Conservation (phyloP, 164 flowering plant species). For the Stephania cephalantha region DNA sequence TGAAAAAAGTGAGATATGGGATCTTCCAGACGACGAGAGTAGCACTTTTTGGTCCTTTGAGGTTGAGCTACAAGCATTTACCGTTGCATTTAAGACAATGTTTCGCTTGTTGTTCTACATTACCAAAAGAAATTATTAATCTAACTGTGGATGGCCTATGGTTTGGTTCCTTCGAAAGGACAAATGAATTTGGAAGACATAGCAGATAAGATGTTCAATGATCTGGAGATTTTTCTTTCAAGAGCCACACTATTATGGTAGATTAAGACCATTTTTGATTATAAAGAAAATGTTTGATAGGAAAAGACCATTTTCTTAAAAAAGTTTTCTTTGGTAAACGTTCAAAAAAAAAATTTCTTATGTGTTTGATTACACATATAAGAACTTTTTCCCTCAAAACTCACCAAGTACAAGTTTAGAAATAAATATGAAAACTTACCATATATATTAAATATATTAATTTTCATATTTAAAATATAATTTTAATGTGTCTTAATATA, state of each 20-base stretch:
- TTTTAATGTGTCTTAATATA: too few species aligned
- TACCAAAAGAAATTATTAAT: constrained; percentile 3
- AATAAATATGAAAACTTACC: too few species aligned
- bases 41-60: constrained; percentile 10
- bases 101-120: constrained; percentile 19
- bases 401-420: too few species aligned
- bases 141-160: neutral
- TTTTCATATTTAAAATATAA: too few species aligned
- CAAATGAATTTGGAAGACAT: neutral
- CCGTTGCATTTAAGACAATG: constrained; percentile 15
- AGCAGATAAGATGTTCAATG: neutral
- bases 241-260: neutral
- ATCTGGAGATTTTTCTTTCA: constrained; percentile 5
- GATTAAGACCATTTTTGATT: too few species aligned
- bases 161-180: neutral
- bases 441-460: too few species aligned
- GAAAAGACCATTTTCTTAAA: too few species aligned
- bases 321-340: too few species aligned
- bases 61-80: constrained; percentile 15
- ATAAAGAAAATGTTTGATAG: too few species aligned
- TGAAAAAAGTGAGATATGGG: constrained; percentile 14
- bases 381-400: too few species aligned
- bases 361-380: too few species aligned
- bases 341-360: too few species aligned
- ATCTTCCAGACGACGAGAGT: neutral